Evolutionary conservation across 768 basidiomycete species (phyloP), one percentile per base, ranked within the genome.

Genomic region (Lactarius hatsudake): DNA sequence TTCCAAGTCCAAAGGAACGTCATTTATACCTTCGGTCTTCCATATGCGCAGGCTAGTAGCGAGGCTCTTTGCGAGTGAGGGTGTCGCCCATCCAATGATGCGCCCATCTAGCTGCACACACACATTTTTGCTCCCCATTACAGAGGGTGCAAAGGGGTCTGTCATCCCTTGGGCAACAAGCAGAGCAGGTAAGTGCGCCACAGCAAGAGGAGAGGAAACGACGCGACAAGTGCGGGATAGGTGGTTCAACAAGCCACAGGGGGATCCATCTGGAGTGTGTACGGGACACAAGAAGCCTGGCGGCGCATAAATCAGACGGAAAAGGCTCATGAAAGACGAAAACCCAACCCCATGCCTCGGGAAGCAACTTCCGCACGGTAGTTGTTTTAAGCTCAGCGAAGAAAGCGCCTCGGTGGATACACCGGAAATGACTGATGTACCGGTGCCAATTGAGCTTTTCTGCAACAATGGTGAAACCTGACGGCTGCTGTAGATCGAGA

Each of bases 401-500:
- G 86, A 99, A 99, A 43, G 97, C 95, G 76, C 97, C 97, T 79
- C 97, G 93, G 79, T 99, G 97, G 36, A 99, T 94, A 77, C 93
- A 97, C 65, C 97, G 85, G 82, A 99, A 99, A 79, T 99, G 97
- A 74, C 91, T 92, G 77, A 99, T 94, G 77, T 98, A 99, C 43
- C 97, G 94, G 72, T 92, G 89, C 87, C 97, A 99, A 77, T 99
- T 99, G 67, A 99, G 83, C 78, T 98, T 98, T 80, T 99, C 97
- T 6, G 96, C 97, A 40, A 98, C 91, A 72, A 99, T 97, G 1
- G 97, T 98, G 78, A 96, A 98, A n/a, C 97, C 97, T 20, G 95
- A 90, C 0, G 96, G 90, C 77, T 99, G 97, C 76, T 98, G 96
- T 18, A 99, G 81, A 78, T 98, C 97, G 63, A 99, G 87, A 67